Conservation (phyloP, 1,139 yeast species). For the Yamadazyma friedrichii region DNA sequence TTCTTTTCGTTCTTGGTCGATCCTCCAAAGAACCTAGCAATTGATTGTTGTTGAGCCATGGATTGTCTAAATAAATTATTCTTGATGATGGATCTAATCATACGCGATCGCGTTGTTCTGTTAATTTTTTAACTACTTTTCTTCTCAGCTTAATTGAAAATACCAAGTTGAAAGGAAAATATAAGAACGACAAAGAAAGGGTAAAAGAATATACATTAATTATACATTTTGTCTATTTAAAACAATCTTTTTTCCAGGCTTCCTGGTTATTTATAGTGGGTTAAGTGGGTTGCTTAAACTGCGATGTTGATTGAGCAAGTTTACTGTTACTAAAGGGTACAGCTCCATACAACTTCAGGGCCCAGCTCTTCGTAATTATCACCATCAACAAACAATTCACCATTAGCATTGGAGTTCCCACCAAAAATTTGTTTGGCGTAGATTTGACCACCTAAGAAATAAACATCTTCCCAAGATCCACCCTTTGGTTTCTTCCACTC, state of each 20-base stretch:
- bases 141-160: neutral
- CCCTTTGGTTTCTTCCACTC: constrained; percentile 87
- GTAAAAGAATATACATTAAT: neutral
- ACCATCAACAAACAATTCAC: constrained; percentile 69
- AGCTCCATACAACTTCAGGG: constrained; percentile 65
- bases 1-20: constrained; percentile 11
- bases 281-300: no score
- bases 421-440: constrained; percentile 82
- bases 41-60: constrained; percentile 40
- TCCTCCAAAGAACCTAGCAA: constrained; percentile 32
- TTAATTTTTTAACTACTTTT: neutral
- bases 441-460: constrained; percentile 85
- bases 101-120: constrained; percentile 7
- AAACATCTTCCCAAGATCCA: constrained; percentile 64
- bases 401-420: constrained; percentile 52
- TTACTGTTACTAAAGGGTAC: constrained; percentile 11
- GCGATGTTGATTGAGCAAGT: no score
- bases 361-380: constrained; percentile 79
- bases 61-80: constrained; percentile 12
- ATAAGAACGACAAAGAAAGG: neutral
- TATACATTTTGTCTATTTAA: no score
- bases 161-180: neutral
- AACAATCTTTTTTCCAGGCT: no score
- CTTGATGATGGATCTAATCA: constrained; percentile 5
- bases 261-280: no score